Conservation (phyloP, 306 rosid genomes). For the Hippophae gyantsensis region DNA sequence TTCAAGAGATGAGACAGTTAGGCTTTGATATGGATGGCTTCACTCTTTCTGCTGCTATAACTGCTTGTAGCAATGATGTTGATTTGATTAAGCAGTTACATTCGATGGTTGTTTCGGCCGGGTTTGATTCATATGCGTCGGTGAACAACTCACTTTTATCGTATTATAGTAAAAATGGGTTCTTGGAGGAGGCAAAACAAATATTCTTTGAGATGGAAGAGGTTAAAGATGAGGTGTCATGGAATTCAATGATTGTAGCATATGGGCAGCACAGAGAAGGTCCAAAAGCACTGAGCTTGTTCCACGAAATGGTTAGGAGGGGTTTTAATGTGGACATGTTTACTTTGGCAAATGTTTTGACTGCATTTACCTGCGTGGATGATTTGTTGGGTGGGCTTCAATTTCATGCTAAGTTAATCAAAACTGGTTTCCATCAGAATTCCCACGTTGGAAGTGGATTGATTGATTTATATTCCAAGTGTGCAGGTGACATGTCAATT, state of each 20-base stretch:
- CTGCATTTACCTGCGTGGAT: slow-evolving; percentile 53
- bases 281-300: slow-evolving; percentile 43
- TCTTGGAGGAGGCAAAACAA: slow-evolving; percentile 31
- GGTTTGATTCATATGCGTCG: slow-evolving; percentile 50
- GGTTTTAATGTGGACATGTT: slow-evolving; percentile 59
- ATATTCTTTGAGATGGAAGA: slow-evolving; percentile 41
- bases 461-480: slow-evolving; percentile 75
- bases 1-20: slow-evolving; percentile 29
- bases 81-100: slow-evolving; percentile 47
- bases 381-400: slow-evolving; percentile 68
- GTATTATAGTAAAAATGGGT: slow-evolving; percentile 43
- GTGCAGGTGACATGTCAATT: slow-evolving; percentile 49
- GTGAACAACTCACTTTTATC: slow-evolving; percentile 51
- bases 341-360: slow-evolving; percentile 76
- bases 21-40: slow-evolving; percentile 51
- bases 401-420: slow-evolving; percentile 67
- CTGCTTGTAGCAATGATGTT: slow-evolving; percentile 27
- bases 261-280: slow-evolving; percentile 67
- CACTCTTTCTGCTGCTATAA: slow-evolving; percentile 46
- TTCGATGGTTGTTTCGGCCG: slow-evolving; percentile 28
- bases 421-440: slow-evolving; percentile 67
- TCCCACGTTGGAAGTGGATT: slow-evolving; percentile 76
- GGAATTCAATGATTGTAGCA: slow-evolving; percentile 68
- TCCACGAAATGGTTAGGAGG: slow-evolving; percentile 47
- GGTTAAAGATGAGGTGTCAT: slow-evolving; percentile 61